phyloP scores from a whole-genome alignment of 306 rosid genomes.

The Castanospermum australe region DNA sequence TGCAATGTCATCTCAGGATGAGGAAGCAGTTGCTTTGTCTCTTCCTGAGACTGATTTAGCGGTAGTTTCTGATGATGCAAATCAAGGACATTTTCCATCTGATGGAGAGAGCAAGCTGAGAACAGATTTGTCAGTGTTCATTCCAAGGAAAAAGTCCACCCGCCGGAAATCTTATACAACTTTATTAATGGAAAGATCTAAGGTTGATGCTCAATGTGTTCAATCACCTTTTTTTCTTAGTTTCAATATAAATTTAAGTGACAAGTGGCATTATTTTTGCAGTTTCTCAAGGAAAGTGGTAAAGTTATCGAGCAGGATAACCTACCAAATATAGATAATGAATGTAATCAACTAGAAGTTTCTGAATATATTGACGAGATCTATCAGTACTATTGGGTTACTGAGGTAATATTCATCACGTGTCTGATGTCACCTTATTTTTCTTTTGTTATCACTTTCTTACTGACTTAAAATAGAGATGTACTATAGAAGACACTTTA shows the following conservation, averaged over 20 bases:
- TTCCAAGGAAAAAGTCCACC: slow-evolving; percentile 44
- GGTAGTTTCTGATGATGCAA: slow-evolving; percentile 35
- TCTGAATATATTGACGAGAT: slow-evolving; percentile 83
- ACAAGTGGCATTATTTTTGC: slow-evolving; percentile 34
- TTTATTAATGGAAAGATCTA: slow-evolving; percentile 60
- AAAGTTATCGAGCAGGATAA: slow-evolving; percentile 44
- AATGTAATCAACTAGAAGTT: slow-evolving; percentile 81
- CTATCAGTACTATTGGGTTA: slow-evolving; percentile 79
- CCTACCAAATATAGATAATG: slow-evolving; percentile 74
- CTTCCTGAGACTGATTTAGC: slow-evolving; percentile 31
- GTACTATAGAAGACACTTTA: background rate
- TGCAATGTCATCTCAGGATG: slow-evolving; percentile 47
- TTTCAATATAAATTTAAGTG: slow-evolving; percentile 13
- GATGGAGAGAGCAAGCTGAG: slow-evolving; percentile 37
- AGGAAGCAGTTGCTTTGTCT: slow-evolving; percentile 33
- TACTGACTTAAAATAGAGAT: background rate
- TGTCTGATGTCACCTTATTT: background rate
- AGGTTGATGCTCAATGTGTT: slow-evolving; percentile 51
- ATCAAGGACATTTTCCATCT: slow-evolving; percentile 41
- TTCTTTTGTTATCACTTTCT: background rate
- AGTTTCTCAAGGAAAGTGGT: slow-evolving; percentile 63
- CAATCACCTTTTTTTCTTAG: slow-evolving; percentile 1
- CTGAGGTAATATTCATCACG: slow-evolving; percentile 57
- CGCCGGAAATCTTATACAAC: slow-evolving; percentile 82
- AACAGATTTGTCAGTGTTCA: slow-evolving; percentile 31